These are phyloP conservation scores for Musa beccarii DNA, from an alignment of 176 grass and related monocot species.

Conservation along the genomic window DNA sequence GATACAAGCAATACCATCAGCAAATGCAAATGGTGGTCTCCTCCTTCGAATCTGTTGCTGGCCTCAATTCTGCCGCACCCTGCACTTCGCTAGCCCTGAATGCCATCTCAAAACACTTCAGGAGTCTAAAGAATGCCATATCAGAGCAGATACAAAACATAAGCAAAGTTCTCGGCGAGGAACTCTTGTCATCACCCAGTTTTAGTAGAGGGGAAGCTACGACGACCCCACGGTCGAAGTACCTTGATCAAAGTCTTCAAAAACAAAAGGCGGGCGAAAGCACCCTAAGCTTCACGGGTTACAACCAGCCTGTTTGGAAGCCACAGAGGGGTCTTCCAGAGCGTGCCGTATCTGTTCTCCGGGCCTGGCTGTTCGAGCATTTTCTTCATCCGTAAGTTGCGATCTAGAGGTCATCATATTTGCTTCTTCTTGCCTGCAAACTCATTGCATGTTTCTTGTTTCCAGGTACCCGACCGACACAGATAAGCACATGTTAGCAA, in stretches of 20 bases:
- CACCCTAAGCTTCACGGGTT: slow-evolving; percentile 24
- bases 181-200: slow-evolving; percentile 29
- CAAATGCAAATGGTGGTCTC: slow-evolving; percentile 57
- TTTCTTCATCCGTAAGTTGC: slow-evolving; percentile 53
- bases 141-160: slow-evolving; percentile 32
- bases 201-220: slow-evolving; percentile 18
- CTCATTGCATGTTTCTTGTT: neutral
- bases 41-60: slow-evolving; percentile 42
- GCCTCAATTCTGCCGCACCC: slow-evolving; percentile 36
- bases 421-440: neutral
- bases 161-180: slow-evolving; percentile 36
- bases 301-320: slow-evolving; percentile 42
- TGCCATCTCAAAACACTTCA: slow-evolving; percentile 37
- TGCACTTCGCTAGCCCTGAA: slow-evolving; percentile 31
- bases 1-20: slow-evolving; percentile 46
- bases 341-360: slow-evolving; percentile 36
- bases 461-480: slow-evolving; percentile 48
- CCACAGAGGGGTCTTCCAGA: slow-evolving; percentile 46
- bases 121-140: slow-evolving; percentile 33
- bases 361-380: slow-evolving; percentile 50
- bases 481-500: slow-evolving; percentile 57
- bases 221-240: neutral
- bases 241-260: slow-evolving; percentile 5
- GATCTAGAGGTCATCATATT: neutral
- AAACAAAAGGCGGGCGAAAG: slow-evolving; percentile 10